Evolutionary conservation across 345 rosid genomes (phyloP).

Genomic region (Eucalyptus erythrocorys): DNA sequence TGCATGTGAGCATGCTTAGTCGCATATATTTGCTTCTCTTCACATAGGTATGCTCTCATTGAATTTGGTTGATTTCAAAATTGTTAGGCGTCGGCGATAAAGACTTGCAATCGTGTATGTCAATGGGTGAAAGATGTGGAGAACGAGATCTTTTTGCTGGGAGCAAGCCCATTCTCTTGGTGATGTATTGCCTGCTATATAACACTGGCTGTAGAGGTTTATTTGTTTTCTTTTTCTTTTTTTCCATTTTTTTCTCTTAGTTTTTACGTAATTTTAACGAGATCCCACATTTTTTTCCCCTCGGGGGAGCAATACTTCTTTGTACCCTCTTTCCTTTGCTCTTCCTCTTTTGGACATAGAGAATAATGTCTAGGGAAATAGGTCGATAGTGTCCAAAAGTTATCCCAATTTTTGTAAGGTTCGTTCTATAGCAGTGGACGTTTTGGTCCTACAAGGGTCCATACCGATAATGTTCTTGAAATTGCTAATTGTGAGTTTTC

Average conservation of each 20-base stretch:
- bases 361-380: not conserved
- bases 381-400: not conserved
- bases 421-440: not conserved
- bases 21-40: not conserved
- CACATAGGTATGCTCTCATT: not conserved
- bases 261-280: not conserved
- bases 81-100: slow-evolving; percentile 76
- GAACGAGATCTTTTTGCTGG: slow-evolving; percentile 89
- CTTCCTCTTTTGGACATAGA: not conserved
- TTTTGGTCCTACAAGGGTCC: not conserved
- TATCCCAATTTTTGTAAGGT: not conserved
- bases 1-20: not conserved
- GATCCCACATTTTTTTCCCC: not conserved
- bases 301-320: not conserved
- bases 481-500: not conserved
- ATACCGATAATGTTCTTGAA: not conserved
- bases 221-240: not conserved
- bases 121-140: slow-evolving; percentile 96
- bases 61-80: not conserved
- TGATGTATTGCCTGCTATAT: slow-evolving; percentile 19
- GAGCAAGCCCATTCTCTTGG: slow-evolving; percentile 99
- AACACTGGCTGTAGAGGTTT: slow-evolving; percentile 12
- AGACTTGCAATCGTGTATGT: slow-evolving; percentile 81
- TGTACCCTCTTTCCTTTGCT: not conserved
- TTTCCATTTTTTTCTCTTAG: not conserved